Conservation (phyloP, 2,329 filamentous ascomycete genomes). For the Colletotrichum caudatum region DNA sequence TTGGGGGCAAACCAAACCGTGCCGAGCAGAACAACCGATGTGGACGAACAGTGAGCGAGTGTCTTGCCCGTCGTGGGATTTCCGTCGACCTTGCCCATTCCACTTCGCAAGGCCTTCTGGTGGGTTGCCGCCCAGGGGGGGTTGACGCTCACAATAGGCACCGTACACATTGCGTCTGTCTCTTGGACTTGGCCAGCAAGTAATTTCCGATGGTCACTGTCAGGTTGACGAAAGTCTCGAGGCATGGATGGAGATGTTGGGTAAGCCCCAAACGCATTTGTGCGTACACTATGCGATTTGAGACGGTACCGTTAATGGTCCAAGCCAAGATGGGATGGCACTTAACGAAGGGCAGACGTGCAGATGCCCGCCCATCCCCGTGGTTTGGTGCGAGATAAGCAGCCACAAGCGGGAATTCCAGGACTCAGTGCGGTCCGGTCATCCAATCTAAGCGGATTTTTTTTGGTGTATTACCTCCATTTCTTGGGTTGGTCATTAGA, state of each 20-base stretch:
- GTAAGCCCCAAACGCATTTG: not conserved
- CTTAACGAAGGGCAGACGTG: constrained; percentile 11
- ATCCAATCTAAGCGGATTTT: constrained; percentile 15
- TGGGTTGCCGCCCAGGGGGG: constrained; percentile 22
- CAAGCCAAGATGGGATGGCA: constrained; percentile 32
- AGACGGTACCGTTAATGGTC: constrained; percentile 14
- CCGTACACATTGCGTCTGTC: not conserved
- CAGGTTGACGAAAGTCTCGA: not conserved
- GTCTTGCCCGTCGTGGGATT: constrained; percentile 1
- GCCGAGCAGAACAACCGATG: constrained; percentile 3
- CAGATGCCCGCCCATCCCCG: not conserved
- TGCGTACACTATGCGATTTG: not conserved
- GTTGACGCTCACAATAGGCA: constrained; percentile 27
- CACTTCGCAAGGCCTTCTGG: not conserved
- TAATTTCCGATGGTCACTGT: constrained; percentile 12
- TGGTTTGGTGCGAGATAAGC: constrained; percentile 33
- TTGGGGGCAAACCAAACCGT: constrained; percentile 10
- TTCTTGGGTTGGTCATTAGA: not conserved
- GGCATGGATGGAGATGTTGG: not conserved
- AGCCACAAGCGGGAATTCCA: constrained; percentile 11
- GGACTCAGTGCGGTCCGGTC: not conserved
- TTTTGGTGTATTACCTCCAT: constrained; percentile 27
- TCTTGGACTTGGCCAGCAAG: constrained; percentile 3
- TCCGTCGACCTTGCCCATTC: not conserved
- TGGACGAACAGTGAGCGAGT: not conserved